phyloP scores from a whole-genome alignment of 2,329 filamentous ascomycete species.

The Scleromitrula shiraiana region DNA sequence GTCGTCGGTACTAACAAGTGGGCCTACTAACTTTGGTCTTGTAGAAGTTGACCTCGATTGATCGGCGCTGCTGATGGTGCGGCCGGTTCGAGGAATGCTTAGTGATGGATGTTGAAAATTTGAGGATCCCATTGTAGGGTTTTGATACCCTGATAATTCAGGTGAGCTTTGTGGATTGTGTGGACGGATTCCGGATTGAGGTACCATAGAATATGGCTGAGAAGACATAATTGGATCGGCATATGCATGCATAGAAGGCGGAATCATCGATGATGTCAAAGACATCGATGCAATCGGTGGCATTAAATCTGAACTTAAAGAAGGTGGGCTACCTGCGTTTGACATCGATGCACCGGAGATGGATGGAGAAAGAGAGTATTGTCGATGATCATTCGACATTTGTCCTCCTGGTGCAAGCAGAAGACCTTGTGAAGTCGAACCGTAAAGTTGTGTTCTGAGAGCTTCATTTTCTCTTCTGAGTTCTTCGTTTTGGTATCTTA shows the following conservation, averaged over 20 bases:
- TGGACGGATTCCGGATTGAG: slow-evolving; percentile 28
- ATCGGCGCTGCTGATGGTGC: slow-evolving; percentile 13
- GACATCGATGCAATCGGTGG: slow-evolving; percentile 27
- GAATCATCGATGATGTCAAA: slow-evolving; percentile 28
- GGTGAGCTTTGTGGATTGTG: slow-evolving; percentile 32
- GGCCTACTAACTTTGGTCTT: slow-evolving; percentile 17
- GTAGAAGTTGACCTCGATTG: slow-evolving; percentile 14
- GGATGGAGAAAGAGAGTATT: slow-evolving; percentile 29
- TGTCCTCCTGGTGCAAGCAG: slow-evolving; percentile 18
- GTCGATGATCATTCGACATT: slow-evolving; percentile 20
- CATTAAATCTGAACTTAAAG: slow-evolving; percentile 27
- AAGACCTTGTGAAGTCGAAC: slow-evolving; percentile 25
- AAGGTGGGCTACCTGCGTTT: slow-evolving; percentile 26
- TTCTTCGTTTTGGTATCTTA: slow-evolving; percentile 34
- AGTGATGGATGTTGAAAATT: slow-evolving; percentile 26
- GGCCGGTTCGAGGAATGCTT: slow-evolving; percentile 23
- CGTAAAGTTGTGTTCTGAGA: slow-evolving; percentile 31
- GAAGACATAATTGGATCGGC: slow-evolving; percentile 25
- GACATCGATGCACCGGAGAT: slow-evolving; percentile 28
- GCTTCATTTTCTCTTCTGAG: slow-evolving; percentile 35
- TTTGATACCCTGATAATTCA: slow-evolving; percentile 30
- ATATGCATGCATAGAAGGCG: slow-evolving; percentile 26
- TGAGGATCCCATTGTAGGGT: slow-evolving; percentile 28
- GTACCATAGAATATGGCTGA: slow-evolving; percentile 31
- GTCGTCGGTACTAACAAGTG: slow-evolving; percentile 1